Evolutionary conservation across 306 rosid species (phyloP), one percentile per base, ranked within the genome.

Genomic region (Medicago arabica): DNA sequence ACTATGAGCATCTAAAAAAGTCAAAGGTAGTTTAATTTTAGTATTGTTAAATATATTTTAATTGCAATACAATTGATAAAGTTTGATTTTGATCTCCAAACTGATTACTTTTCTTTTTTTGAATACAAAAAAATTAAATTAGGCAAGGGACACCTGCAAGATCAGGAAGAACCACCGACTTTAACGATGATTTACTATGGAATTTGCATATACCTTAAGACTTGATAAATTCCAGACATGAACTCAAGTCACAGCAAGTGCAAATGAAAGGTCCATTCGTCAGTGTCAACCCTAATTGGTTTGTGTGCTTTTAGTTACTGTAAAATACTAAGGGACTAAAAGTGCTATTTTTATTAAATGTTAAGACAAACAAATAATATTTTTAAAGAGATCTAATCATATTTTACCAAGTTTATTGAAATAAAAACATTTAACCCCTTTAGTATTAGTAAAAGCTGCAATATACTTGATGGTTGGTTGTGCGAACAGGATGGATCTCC

Each of bases 381-480:
- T 1, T 55, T 55, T 51, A 15, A 8, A 18, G 61, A 55, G 61
- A 55, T 9, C 8, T 2, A 18, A 19, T 55, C 61, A 51, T 17
- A 55, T 18, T 55, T 28, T 61, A 14, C 10, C 3, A 61, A 31
- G 4, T 4, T 61, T 61, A 7, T 28, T 13, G 67, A 36, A 31
- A 31, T 28, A 61, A 61, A 61, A 61, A 61, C 6, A 31, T 8
- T 13, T 31, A 61, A 31, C 12, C 4, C 43, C 66, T n/a, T 71
- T 18, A 64, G 71, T 23, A 18, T 44, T 10, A 31, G 78, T 47
- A 49, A 63, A 74, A 28, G 34, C 16, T 11, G 6, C 5, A 17
- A 66, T 61, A 70, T 85, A 85, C 99, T 96, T 96, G 99, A 75
- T 89, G 88, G 87, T 92, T 96, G 67, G 98, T 96, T 14, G 77